phyloP scores from a whole-genome alignment of 768 basidiomycete genomes.

The Termitomyces sp. region DNA sequence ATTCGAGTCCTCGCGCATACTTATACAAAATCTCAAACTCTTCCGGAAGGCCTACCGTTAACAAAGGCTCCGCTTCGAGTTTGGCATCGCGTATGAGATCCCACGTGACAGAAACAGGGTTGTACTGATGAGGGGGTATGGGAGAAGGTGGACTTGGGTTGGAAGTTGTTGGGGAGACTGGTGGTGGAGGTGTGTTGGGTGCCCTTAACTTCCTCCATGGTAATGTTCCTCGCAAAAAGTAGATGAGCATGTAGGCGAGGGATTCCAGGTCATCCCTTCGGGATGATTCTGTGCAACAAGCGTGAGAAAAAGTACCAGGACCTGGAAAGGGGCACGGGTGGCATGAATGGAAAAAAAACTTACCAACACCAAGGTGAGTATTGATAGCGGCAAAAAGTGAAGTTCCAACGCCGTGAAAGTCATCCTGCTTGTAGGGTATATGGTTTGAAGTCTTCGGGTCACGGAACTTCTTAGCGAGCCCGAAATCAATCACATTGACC shows the following conservation, averaged over 20 bases:
- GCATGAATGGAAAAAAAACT: constrained; percentile 18
- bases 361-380: constrained; percentile 73
- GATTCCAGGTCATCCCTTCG: constrained; percentile 78
- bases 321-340: background rate
- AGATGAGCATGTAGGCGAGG: constrained; percentile 78
- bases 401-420: constrained; percentile 77
- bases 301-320: constrained; percentile 2
- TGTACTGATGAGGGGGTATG: constrained; percentile 27
- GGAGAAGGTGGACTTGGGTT: constrained; percentile 10
- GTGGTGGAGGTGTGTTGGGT: constrained; percentile 25
- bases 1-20: constrained; percentile 78
- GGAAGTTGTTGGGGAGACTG: constrained; percentile 18
- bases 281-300: constrained; percentile 49
- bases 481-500: constrained; percentile 93
- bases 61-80: constrained; percentile 54
- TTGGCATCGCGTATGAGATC: constrained; percentile 73
- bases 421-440: constrained; percentile 68
- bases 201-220: constrained; percentile 77
- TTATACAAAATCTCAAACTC: constrained; percentile 80
- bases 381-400: constrained; percentile 71
- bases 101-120: constrained; percentile 67
- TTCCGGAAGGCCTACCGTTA: constrained; percentile 71
- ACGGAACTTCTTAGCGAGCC: constrained; percentile 75
- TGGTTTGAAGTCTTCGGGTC: constrained; percentile 61
- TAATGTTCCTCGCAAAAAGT: constrained; percentile 71